These are phyloP conservation scores for Talaromyces sp. DNA, from an alignment of 2,329 filamentous ascomycete genomes.

Conservation along the genomic window DNA sequence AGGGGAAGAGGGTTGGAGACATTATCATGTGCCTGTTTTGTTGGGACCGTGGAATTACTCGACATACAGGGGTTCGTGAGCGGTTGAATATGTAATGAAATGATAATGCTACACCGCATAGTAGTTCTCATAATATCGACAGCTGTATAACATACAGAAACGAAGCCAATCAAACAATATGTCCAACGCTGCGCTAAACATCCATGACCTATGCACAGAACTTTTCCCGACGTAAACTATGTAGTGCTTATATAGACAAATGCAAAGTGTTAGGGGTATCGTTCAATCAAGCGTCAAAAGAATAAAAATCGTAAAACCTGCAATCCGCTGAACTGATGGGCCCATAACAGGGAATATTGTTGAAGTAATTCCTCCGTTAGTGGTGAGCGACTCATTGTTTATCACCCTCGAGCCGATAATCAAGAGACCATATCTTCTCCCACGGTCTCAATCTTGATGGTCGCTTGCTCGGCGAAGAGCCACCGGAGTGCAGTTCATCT, in stretches of 20 bases:
- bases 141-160: neutral
- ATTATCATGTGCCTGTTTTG: slow-evolving; percentile 49
- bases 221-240: slow-evolving; percentile 7
- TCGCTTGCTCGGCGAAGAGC: slow-evolving; percentile 11
- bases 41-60: slow-evolving; percentile 49
- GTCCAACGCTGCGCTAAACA: neutral
- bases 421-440: slow-evolving; percentile 15
- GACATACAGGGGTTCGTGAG: slow-evolving; percentile 46
- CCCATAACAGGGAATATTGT: neutral
- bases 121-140: neutral
- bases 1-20: slow-evolving; percentile 40
- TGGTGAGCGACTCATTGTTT: slow-evolving; percentile 6
- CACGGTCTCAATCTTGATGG: slow-evolving; percentile 12
- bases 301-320: neutral
- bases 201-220: slow-evolving; percentile 3
- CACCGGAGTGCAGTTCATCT: neutral
- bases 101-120: neutral
- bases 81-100: neutral
- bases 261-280: slow-evolving; percentile 2
- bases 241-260: slow-evolving; percentile 3
- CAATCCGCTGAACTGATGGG: neutral
- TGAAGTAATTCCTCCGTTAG: neutral
- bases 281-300: slow-evolving; percentile 1
- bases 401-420: slow-evolving; percentile 11
- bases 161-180: neutral